phyloP scores from a whole-genome alignment of 257 asterid species.

The Solanum paucissectum region DNA sequence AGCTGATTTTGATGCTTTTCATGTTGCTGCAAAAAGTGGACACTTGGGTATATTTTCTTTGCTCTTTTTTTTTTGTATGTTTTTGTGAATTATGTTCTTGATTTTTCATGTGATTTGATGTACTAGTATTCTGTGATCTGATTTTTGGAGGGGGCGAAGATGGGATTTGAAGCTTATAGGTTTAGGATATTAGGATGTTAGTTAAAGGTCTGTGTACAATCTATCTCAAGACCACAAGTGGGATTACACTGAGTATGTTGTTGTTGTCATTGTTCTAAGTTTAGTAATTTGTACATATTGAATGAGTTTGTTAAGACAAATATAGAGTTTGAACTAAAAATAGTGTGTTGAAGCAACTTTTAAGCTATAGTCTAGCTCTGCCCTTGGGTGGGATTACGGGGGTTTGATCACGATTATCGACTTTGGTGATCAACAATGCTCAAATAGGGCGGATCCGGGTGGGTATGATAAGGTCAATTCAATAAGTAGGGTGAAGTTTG shows the following conservation, averaged over 20 bases:
- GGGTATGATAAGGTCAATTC: no score
- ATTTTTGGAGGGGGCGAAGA: neutral
- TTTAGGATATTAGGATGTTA: neutral
- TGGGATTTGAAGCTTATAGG: neutral
- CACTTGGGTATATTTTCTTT: slow-evolving; percentile 42
- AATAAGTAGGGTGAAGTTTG: no score
- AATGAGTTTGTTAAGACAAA: neutral
- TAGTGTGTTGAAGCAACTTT: neutral
- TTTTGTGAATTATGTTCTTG: neutral
- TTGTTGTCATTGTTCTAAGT: neutral
- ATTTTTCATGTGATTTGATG: neutral
- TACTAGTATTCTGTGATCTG: neutral
- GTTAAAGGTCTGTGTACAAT: no score
- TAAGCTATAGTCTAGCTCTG: neutral
- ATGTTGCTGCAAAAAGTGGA: slow-evolving; percentile 78
- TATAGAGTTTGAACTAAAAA: neutral
- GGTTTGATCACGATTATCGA: no score
- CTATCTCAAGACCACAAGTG: neutral
- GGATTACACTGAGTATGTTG: neutral
- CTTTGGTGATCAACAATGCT: no score
- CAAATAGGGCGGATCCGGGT: no score
- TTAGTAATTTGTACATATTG: neutral
- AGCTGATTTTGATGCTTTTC: slow-evolving; percentile 72
- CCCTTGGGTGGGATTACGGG: no score
- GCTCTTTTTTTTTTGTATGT: neutral